A percentile compares a stretch with the other conserved stretches of the same genome.
These are phyloP conservation scores for Phytophthora pluvialis DNA, from an alignment of 352 stramenopile species.

Conservation along the genomic window DNA sequence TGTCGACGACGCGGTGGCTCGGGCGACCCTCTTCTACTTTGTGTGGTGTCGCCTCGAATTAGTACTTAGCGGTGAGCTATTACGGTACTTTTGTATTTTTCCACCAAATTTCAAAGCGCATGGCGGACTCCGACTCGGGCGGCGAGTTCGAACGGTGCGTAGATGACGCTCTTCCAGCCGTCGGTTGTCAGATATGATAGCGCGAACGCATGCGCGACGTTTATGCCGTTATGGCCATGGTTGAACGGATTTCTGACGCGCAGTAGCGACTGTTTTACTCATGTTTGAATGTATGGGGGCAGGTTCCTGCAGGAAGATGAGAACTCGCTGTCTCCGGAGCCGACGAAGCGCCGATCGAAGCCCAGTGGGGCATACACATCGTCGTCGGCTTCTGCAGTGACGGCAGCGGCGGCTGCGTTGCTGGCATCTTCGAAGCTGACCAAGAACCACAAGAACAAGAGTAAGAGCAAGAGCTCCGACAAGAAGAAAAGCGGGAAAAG, in stretches of 20 bases:
- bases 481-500: conserved; percentile 38
- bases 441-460: conserved; percentile 33
- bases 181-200: not conserved
- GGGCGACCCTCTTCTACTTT: conserved; percentile 1
- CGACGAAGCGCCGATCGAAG: conserved; percentile 18
- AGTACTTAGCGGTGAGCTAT: conserved; percentile 19
- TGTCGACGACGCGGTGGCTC: conserved; percentile 2
- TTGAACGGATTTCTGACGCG: conserved; percentile 10
- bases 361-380: conserved; percentile 7
- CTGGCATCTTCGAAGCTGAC: conserved; percentile 56
- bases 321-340: conserved; percentile 52
- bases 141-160: conserved; percentile 69
- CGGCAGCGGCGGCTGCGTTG: conserved; percentile 54
- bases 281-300: conserved; percentile 5
- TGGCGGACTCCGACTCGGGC: conserved; percentile 55
- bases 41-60: conserved; percentile 15
- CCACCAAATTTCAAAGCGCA: conserved; percentile 17
- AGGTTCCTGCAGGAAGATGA: conserved; percentile 72
- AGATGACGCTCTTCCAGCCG: not conserved
- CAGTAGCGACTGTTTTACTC: conserved; percentile 15
- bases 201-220: not conserved
- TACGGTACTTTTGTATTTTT: conserved; percentile 29
- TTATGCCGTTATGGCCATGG: conserved; percentile 1
- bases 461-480: conserved; percentile 29
- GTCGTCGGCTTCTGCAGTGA: conserved; percentile 47